These are phyloP conservation scores for Endoconidiophora polonica DNA, from an alignment of 2,329 filamentous ascomycete genomes.

Conservation along the genomic window DNA sequence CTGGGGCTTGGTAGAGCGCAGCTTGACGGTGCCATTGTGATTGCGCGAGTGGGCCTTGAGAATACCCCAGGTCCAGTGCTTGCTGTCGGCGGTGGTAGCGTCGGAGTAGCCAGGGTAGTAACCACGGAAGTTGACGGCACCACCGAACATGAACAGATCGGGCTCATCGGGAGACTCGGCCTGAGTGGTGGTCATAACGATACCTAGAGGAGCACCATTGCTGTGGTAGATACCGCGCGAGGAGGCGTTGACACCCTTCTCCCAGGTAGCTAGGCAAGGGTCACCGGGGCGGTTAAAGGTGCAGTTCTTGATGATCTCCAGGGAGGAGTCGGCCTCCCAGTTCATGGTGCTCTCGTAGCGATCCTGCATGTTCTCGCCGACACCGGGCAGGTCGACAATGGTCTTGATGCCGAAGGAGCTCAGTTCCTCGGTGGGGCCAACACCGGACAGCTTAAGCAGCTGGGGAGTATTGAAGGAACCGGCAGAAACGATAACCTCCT, in stretches of 20 bases:
- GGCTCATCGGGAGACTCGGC: slow-evolving; percentile 20
- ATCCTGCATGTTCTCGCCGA: slow-evolving; percentile 33
- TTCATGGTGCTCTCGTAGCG: slow-evolving; percentile 25
- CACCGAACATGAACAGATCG: slow-evolving; percentile 39
- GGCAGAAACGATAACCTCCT: slow-evolving; percentile 33
- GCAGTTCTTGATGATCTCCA: slow-evolving; percentile 8
- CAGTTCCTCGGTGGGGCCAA: slow-evolving; percentile 28
- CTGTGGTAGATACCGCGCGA: slow-evolving; percentile 12
- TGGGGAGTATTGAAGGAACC: slow-evolving; percentile 35
- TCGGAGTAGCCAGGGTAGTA: slow-evolving; percentile 38
- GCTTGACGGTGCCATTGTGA: slow-evolving; percentile 41
- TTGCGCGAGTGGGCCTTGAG: slow-evolving; percentile 40
- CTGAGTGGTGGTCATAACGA: slow-evolving; percentile 12
- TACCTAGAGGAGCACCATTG: slow-evolving; percentile 13
- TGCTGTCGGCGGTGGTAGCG: slow-evolving; percentile 26
- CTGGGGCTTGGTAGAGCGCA: slow-evolving; percentile 42
- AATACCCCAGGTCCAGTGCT: slow-evolving; percentile 26
- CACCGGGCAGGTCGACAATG: slow-evolving; percentile 28
- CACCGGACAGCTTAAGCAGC: slow-evolving; percentile 33
- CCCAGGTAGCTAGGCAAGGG: slow-evolving; percentile 8
- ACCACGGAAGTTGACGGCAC: slow-evolving; percentile 35
- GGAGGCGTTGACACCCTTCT: slow-evolving; percentile 2
- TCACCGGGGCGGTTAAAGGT: slow-evolving; percentile 11
- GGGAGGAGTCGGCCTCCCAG: slow-evolving; percentile 12
- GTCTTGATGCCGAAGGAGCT: slow-evolving; percentile 27